Conservation (phyloP, 306 rosid genomes). For the Hippophae rhamnoides region DNA sequence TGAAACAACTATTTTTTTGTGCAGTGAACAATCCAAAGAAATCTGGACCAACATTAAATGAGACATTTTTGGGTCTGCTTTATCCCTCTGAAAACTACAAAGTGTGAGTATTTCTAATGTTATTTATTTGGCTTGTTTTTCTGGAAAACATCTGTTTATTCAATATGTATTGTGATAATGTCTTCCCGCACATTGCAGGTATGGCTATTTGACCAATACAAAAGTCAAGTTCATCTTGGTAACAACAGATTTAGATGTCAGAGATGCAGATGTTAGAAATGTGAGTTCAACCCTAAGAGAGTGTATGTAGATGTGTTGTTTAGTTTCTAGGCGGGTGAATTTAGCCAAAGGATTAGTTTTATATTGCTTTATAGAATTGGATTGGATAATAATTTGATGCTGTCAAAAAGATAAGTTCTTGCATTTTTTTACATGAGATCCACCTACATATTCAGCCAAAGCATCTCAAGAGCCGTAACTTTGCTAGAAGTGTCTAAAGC, state of each 20-base stretch:
- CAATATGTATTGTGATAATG: neutral
- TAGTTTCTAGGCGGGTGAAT: too few species aligned
- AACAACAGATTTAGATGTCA: conserved; percentile 82
- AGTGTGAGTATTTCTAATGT: conserved; percentile 59
- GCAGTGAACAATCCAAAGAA: conserved; percentile 92
- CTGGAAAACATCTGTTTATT: neutral
- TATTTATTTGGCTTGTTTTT: neutral
- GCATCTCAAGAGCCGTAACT: too few species aligned
- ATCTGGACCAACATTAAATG: conserved; percentile 73
- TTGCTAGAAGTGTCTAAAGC: too few species aligned
- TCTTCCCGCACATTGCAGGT: conserved; percentile 33
- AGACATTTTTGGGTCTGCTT: conserved; percentile 85
- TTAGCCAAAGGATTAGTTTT: too few species aligned
- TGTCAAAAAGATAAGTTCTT: too few species aligned
- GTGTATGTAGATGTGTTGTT: neutral
- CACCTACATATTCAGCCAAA: too few species aligned
- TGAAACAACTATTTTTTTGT: conserved; percentile 10
- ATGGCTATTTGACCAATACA: conserved; percentile 90
- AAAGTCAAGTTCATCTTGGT: conserved; percentile 95
- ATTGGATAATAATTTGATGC: too few species aligned
- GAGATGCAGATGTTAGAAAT: conserved; percentile 79
- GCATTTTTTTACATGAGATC: too few species aligned
- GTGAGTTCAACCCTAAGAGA: conserved; percentile 44
- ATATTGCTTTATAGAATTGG: too few species aligned
- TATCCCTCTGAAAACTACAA: conserved; percentile 89